phyloP scores from a whole-genome alignment of 306 rosid species.

The Oemleria cerasiformis region DNA sequence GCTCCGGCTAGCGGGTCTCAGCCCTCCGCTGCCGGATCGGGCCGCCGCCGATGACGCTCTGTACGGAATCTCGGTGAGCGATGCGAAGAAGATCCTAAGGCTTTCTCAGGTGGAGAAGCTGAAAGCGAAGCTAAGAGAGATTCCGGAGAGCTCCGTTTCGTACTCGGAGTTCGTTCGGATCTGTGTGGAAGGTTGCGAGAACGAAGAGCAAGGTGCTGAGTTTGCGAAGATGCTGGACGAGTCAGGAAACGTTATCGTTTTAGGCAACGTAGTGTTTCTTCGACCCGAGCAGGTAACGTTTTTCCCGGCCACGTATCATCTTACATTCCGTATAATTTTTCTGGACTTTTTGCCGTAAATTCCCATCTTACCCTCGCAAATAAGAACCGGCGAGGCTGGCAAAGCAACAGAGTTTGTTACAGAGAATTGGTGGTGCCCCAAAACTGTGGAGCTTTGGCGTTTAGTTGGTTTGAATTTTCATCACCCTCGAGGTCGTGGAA shows the following conservation, averaged over 20 bases:
- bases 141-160: slow-evolving; percentile 46
- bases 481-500: background rate
- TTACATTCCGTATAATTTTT: background rate
- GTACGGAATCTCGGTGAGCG: slow-evolving; percentile 38
- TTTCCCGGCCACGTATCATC: background rate
- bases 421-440: background rate
- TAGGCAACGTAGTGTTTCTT: slow-evolving; percentile 74
- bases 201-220: slow-evolving; percentile 51
- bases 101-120: slow-evolving; percentile 58
- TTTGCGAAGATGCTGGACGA: slow-evolving; percentile 69
- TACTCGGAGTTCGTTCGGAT: slow-evolving; percentile 51
- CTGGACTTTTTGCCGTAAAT: too few relatives aligned
- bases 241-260: slow-evolving; percentile 74
- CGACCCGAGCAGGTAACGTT: slow-evolving; percentile 69
- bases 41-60: background rate
- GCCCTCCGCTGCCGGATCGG: slow-evolving; percentile 23
- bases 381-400: background rate
- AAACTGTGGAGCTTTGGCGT: background rate
- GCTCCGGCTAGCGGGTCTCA: slow-evolving; percentile 26
- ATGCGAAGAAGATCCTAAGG: slow-evolving; percentile 69
- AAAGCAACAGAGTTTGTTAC: background rate
- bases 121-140: slow-evolving; percentile 48
- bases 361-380: too few relatives aligned
- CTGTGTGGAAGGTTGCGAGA: slow-evolving; percentile 53
- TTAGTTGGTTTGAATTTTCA: background rate